These are phyloP conservation scores for Fusarium pseudocircinatum DNA, from an alignment of 2,329 filamentous ascomycete genomes.

Conservation along the genomic window DNA sequence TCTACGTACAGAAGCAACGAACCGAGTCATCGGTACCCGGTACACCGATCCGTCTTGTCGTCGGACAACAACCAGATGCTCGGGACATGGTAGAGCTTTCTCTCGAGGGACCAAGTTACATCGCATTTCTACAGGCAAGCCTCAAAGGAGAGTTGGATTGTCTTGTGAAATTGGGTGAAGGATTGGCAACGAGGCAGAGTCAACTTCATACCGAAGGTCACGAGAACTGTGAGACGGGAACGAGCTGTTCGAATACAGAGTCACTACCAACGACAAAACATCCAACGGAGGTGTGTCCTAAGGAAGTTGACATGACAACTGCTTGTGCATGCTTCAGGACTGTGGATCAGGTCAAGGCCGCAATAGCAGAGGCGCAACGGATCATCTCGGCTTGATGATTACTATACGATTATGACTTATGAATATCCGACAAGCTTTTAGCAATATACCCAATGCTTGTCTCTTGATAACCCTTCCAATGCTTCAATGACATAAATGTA, in stretches of 20 bases:
- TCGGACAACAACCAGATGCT: neutral
- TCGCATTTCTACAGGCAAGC: neutral
- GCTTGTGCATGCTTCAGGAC: constrained; percentile 25
- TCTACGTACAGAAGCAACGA: constrained; percentile 11
- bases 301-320: constrained; percentile 26
- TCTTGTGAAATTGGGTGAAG: constrained; percentile 2
- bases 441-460: neutral
- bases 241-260: constrained; percentile 22
- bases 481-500: neutral
- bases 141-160: neutral
- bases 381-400: neutral
- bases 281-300: constrained; percentile 18
- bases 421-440: neutral
- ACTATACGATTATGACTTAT: neutral
- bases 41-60: neutral
- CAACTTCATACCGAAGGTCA: constrained; percentile 22
- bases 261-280: constrained; percentile 4
- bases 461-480: too few species aligned
- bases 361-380: constrained; percentile 2
- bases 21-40: neutral
- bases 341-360: constrained; percentile 16
- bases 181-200: constrained; percentile 7
- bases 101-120: neutral
- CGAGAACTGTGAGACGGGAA: constrained; percentile 24
- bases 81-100: constrained; percentile 4